These are phyloP conservation scores for Pythium rishiriense DNA, from an alignment of 352 stramenopile species.

Conservation along the genomic window DNA sequence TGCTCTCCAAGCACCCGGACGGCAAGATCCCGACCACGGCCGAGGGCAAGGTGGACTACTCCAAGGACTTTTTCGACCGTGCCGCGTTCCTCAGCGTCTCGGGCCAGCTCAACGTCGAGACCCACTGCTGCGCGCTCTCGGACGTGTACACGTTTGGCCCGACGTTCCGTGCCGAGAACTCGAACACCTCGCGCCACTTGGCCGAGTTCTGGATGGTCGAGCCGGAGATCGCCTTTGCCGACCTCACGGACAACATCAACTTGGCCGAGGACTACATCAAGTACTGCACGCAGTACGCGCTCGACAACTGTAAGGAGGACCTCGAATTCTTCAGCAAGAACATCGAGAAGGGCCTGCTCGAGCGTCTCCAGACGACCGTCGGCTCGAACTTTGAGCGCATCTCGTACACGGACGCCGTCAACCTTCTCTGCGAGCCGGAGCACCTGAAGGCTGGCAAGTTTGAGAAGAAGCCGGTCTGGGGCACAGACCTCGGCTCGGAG, in stretches of 20 bases:
- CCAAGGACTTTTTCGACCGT: slow-evolving; percentile 91
- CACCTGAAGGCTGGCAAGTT: slow-evolving; percentile 89
- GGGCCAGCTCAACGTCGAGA: slow-evolving; percentile 97
- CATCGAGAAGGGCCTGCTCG: slow-evolving; percentile 88
- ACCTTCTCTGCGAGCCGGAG: slow-evolving; percentile 86
- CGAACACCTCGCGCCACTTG: slow-evolving; percentile 97
- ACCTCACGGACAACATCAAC: slow-evolving; percentile 93
- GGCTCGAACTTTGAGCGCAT: slow-evolving; percentile 74
- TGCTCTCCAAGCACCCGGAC: slow-evolving; percentile 83
- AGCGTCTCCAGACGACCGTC: slow-evolving; percentile 52
- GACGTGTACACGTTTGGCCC: slow-evolving; percentile 98
- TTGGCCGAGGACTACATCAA: slow-evolving; percentile 97
- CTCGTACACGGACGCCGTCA: slow-evolving; percentile 95
- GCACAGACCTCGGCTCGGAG: slow-evolving; percentile 96
- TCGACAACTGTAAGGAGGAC: slow-evolving; percentile 92
- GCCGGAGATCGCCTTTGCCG: slow-evolving; percentile 89
- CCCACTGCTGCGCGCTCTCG: slow-evolving; percentile 87
- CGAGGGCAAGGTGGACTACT: slow-evolving; percentile 84
- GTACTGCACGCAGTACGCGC: slow-evolving; percentile 92
- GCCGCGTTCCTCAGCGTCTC: slow-evolving; percentile 92
- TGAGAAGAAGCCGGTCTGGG: slow-evolving; percentile 89
- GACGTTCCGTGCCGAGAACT: slow-evolving; percentile 99
- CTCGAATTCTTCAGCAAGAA: slow-evolving; percentile 94
- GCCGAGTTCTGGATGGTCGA: slow-evolving; percentile 99
- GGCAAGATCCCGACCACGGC: slow-evolving; percentile 63